phyloP scores from a whole-genome alignment of 179 eudicot genomes.

The Camellia oleifera region DNA sequence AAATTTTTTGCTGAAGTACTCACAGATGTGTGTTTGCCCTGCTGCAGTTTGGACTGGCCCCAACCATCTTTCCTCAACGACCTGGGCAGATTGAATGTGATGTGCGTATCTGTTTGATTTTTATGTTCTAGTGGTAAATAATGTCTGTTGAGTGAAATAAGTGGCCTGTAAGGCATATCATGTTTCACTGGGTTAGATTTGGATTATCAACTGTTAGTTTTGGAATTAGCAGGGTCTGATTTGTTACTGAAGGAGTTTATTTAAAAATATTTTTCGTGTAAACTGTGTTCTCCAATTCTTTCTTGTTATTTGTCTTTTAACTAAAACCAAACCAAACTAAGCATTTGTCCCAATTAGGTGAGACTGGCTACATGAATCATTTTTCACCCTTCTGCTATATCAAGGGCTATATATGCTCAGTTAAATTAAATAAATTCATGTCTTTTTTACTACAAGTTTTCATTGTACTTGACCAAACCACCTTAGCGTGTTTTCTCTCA shows the following conservation, averaged over 20 bases:
- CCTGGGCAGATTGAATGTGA: slow-evolving; percentile 91
- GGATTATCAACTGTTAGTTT: neutral
- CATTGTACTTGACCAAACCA: no score
- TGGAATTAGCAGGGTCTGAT: neutral
- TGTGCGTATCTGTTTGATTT: slow-evolving; percentile 44
- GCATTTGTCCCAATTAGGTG: no score
- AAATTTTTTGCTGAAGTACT: neutral
- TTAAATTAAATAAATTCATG: no score
- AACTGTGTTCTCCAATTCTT: neutral
- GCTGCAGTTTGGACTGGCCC: slow-evolving; percentile 63
- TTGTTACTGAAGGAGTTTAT: neutral
- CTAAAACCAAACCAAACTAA: neutral
- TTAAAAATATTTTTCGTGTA: neutral
- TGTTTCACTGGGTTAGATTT: slow-evolving; percentile 1
- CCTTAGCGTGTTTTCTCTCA: no score
- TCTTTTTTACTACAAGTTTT: no score
- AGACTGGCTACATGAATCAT: no score
- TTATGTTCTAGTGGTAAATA: slow-evolving; percentile 4
- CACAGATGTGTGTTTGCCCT: slow-evolving; percentile 11
- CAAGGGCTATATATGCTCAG: no score
- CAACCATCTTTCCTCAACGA: slow-evolving; percentile 70
- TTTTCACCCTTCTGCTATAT: no score
- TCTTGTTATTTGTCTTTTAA: neutral
- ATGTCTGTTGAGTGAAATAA: neutral
- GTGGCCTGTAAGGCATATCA: neutral